A percentile compares a stretch with the other conserved stretches of the same genome.
Conservation (phyloP, 2,329 filamentous ascomycete genomes). For the Laburnicola sp. region DNA sequence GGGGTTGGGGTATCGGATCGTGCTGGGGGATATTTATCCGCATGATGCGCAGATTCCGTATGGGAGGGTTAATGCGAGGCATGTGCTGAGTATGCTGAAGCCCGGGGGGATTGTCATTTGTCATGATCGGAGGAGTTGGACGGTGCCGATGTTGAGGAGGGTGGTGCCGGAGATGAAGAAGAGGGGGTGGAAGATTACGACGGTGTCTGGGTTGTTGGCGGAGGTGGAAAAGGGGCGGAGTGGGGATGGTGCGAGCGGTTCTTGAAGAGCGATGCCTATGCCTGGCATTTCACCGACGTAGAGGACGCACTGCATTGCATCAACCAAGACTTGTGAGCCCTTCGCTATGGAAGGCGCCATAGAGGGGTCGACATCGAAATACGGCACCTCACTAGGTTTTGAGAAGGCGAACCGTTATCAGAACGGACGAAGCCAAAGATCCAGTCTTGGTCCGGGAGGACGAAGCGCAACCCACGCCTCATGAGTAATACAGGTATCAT, state of each 20-base stretch:
- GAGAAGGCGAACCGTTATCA: no score
- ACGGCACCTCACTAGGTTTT: no score
- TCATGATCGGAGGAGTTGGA: conserved; percentile 84
- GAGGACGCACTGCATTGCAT: no score
- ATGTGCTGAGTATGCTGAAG: conserved; percentile 77
- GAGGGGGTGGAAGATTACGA: conserved; percentile 72
- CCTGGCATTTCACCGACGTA: no score
- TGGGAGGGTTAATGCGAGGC: conserved; percentile 70
- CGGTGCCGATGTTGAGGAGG: conserved; percentile 72
- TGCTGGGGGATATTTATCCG: conserved; percentile 85
- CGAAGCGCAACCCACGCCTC: no score
- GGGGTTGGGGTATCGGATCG: no score
- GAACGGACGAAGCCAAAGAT: no score
- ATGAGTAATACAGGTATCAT: no score
- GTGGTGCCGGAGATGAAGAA: conserved; percentile 72
- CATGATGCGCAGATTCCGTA: conserved; percentile 85
- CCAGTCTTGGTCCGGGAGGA: no score
- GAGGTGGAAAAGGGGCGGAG: conserved; percentile 20
- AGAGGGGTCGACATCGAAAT: no score
- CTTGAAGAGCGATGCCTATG: not conserved
- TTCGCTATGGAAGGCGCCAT: no score
- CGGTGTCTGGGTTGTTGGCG: conserved; percentile 67
- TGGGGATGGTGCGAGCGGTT: not conserved
- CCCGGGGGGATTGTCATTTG: conserved; percentile 82
- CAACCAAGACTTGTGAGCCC: no score